A percentile compares a stretch with the other conserved stretches of the same genome.
Evolutionary conservation across 2,329 filamentous ascomycete genomes (phyloP).

Genomic region (Penicillium psychrosexuale): DNA sequence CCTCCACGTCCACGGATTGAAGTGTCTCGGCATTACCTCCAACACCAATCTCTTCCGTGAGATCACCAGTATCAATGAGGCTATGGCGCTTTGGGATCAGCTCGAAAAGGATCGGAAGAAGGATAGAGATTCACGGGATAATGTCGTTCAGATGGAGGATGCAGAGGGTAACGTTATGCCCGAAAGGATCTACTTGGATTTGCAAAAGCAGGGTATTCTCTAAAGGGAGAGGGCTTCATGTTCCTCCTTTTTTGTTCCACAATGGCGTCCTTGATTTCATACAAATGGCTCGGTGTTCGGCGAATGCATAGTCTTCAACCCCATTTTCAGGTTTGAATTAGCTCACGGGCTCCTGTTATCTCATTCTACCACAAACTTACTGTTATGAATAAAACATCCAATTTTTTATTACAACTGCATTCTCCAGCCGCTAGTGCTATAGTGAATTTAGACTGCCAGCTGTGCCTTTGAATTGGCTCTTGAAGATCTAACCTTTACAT

Average conservation of each 20-base stretch:
- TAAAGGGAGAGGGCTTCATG: conserved; percentile 38
- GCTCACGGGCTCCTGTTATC: not conserved
- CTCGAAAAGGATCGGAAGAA: conserved; percentile 81
- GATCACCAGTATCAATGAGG: conserved; percentile 89
- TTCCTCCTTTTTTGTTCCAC: not conserved
- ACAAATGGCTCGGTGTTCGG: conserved; percentile 34
- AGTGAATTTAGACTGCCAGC: too few species aligned
- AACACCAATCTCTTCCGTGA: conserved; percentile 89
- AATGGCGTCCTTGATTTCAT: conserved; percentile 6
- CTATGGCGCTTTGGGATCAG: conserved; percentile 86
- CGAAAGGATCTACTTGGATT: conserved; percentile 93
- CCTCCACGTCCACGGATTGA: conserved; percentile 86
- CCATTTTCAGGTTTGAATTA: not conserved
- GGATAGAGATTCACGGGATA: conserved; percentile 71
- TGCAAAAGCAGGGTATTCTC: conserved; percentile 85
- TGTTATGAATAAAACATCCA: not conserved
- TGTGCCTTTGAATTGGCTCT: too few species aligned
- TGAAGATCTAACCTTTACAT: too few species aligned
- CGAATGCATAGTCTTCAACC: conserved; percentile 11
- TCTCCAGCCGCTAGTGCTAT: not conserved
- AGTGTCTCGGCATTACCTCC: conserved; percentile 82
- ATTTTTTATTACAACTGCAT: not conserved
- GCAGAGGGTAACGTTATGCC: conserved; percentile 98
- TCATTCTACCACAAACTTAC: not conserved
- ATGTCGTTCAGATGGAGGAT: conserved; percentile 97